A percentile compares a stretch with the other conserved stretches of the same genome.
phyloP scores from a whole-genome alignment of 345 rosid species.

The Eutrema yunnanense region DNA sequence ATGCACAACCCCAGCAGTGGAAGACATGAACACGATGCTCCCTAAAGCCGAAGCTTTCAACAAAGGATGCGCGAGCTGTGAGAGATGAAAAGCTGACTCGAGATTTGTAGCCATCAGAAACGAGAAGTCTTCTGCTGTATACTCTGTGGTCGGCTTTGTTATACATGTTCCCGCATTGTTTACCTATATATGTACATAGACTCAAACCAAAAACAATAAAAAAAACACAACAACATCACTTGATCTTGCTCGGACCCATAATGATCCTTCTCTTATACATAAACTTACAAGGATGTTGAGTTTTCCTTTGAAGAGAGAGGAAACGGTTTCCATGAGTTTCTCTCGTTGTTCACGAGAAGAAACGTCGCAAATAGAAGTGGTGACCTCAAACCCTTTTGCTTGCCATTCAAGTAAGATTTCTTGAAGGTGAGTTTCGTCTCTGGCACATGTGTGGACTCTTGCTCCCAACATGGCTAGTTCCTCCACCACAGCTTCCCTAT shows the following conservation, averaged over 20 bases:
- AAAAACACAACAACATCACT: neutral
- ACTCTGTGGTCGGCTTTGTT: constrained; percentile 50
- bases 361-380: constrained; percentile 22
- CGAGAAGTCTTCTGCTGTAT: constrained; percentile 49
- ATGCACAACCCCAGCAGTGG: constrained; percentile 41
- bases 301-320: constrained; percentile 29
- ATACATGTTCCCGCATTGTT: constrained; percentile 77
- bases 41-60: constrained; percentile 56
- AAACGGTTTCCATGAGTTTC: constrained; percentile 30
- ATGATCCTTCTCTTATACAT: neutral
- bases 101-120: constrained; percentile 55
- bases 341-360: constrained; percentile 17
- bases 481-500: constrained; percentile 26
- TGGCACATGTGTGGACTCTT: constrained; percentile 25
- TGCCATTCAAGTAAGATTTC: constrained; percentile 20
- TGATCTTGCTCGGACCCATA: neutral
- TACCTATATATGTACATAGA: constrained; percentile 28
- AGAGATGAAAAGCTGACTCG: constrained; percentile 65
- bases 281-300: constrained; percentile 22
- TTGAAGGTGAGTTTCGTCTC: constrained; percentile 24
- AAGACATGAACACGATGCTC: constrained; percentile 62
- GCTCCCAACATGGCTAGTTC: constrained; percentile 26
- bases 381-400: constrained; percentile 20
- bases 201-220: neutral
- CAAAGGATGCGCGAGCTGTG: constrained; percentile 67